Conservation (phyloP, 495 filamentous ascomycete species). For the Aspergillus nanangensis region DNA sequence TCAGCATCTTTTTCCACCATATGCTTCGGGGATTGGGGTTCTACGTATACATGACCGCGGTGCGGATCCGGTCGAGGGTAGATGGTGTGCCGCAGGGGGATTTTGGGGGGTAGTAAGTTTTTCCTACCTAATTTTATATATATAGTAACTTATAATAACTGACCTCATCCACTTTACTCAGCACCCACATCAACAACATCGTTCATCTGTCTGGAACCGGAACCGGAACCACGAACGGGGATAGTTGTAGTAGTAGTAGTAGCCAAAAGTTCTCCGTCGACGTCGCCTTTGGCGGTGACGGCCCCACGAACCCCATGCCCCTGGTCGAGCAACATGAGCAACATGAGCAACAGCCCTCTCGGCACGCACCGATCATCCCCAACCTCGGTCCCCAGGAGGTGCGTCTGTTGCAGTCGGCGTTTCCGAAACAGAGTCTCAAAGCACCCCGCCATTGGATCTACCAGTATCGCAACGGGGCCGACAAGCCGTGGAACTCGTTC, state of each 20-base stretch:
- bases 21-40: constrained; percentile 62
- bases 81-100: constrained; percentile 27
- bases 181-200: constrained; percentile 69
- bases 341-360: too few relatives aligned
- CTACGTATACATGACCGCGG: constrained; percentile 47
- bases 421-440: constrained; percentile 37
- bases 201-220: constrained; percentile 52
- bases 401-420: constrained; percentile 41
- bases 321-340: constrained; percentile 22
- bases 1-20: constrained; percentile 61
- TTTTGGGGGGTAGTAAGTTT: constrained; percentile 38
- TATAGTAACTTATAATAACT: too few relatives aligned
- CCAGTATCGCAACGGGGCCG: constrained; percentile 46
- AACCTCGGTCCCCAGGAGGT: constrained; percentile 49
- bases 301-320: constrained; percentile 50
- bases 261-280: constrained; percentile 56
- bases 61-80: constrained; percentile 29
- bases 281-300: constrained; percentile 66
- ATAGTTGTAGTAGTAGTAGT: too few relatives aligned
- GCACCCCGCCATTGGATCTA: constrained; percentile 57
- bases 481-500: constrained; percentile 47
- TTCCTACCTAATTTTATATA: too few relatives aligned
- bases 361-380: too few relatives aligned
- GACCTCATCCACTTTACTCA: too few relatives aligned
- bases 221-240: too few relatives aligned